Evolutionary conservation across 495 filamentous ascomycete genomes (phyloP).

Genomic region (Lophium mytilinum): DNA sequence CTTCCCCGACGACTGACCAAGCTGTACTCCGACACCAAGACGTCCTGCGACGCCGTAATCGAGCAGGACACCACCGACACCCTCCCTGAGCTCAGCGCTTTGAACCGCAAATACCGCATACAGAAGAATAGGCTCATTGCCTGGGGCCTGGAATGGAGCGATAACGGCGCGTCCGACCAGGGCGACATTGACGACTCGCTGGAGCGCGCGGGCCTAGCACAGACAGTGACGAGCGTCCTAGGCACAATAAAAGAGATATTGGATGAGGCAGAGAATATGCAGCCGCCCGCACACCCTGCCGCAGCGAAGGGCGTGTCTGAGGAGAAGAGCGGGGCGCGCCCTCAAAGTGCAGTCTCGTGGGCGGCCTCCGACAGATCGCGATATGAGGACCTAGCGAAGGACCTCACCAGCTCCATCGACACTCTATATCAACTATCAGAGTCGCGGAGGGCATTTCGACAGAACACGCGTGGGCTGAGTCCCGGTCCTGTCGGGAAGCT

Average conservation of each 20-base stretch:
- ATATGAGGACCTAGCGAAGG: constrained; percentile 63
- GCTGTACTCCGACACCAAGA: constrained; percentile 88
- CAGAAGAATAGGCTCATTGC: constrained; percentile 71
- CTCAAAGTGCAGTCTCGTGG: constrained; percentile 34
- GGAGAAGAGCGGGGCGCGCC: constrained; percentile 27
- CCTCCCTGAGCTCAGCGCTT: constrained; percentile 45
- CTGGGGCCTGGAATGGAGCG: constrained; percentile 90
- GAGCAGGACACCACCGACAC: constrained; percentile 54
- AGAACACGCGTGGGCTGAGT: constrained; percentile 31
- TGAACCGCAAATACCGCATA: constrained; percentile 53
- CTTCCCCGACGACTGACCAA: constrained; percentile 69
- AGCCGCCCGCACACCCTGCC: constrained; percentile 26
- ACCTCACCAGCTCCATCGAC: constrained; percentile 79
- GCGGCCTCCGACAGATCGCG: constrained; percentile 48
- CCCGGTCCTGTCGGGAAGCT: constrained; percentile 39
- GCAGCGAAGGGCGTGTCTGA: constrained; percentile 5
- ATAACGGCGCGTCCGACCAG: constrained; percentile 53
- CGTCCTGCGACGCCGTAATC: constrained; percentile 73
- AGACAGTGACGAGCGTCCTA: constrained; percentile 83
- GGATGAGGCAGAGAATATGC: constrained; percentile 76
- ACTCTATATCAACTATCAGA: constrained; percentile 79
- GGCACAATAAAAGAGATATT: constrained; percentile 79
- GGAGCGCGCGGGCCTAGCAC: constrained; percentile 73
- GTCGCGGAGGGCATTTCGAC: constrained; percentile 44
- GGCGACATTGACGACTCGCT: constrained; percentile 81